Base-by-base conservation (phyloP, 202 grass and related monocot genomes). In the Dendrocalamus latiflorus region DNA sequence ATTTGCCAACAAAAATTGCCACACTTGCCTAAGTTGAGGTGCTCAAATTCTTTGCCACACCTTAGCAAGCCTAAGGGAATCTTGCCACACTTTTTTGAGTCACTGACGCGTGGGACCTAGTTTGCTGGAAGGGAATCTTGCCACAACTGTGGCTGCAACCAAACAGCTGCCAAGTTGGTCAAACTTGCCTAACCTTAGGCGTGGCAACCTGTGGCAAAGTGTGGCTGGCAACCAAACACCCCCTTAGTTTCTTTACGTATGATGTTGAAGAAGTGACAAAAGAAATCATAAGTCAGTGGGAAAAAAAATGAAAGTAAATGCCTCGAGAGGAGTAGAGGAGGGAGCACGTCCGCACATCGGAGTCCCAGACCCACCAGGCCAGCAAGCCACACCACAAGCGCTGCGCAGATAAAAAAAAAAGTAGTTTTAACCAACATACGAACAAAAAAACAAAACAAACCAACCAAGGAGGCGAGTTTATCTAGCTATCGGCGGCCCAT, bases 401-500 rank as follows among this genome's bases (percentile, higher is more conserved):
- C 58, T 8, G 26, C 58, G 13, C 68, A 4, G 39, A 44, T 12
- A 20, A 68, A 44, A 67, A 69, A n/a, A 17, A 5, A 43, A 4
- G 0, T 0, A 22, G 21, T 12, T n/a, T 21, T 45, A 69, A 26
- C n/a, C 2, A 43, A 41, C 2, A 74, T 4, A 3, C 18, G 54
- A 54, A 34, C 8, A 4, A 15, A 62, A 39, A 45, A 54, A 60
- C 22, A 44, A 81, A 45, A 8, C n/a, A 54, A 62, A 58, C 58
- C 53, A 68, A 53, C 34, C 62, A 69, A 22, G 47, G 62, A 18
- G 45, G 54, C 83, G 58, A 83, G 76, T 83, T 86, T 87, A 90
- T 87, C 79, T 73, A 82, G 21, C 76, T 78, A 84, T 84, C 81
- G 67, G 86, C 78, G 86, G 43, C 67, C 74, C 72, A 70, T 36